phyloP scores from a whole-genome alignment of 176 grass and related monocot genomes.

The Aegilops tauschii region DNA sequence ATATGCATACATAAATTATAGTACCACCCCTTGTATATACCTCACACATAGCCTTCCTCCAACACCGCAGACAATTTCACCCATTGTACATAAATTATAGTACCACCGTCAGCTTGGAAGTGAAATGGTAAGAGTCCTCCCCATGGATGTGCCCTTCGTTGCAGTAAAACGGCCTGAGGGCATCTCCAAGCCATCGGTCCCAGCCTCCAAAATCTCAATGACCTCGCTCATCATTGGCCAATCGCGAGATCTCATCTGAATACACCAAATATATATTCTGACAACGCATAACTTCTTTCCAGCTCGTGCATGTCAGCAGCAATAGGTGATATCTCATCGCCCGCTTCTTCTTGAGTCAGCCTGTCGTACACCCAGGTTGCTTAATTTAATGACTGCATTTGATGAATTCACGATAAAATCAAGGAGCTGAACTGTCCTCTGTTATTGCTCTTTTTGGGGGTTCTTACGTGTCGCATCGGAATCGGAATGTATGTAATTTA shows the following conservation, averaged over 20 bases:
- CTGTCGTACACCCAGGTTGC: not conserved
- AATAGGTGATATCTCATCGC: not conserved
- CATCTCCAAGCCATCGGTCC: not conserved
- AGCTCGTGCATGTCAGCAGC: not conserved
- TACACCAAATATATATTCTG: not conserved
- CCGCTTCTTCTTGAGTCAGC: not conserved
- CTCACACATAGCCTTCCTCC: not conserved
- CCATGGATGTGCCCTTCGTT: not conserved
- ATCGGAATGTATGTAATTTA: too few species aligned
- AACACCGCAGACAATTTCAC: not conserved
- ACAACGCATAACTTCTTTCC: not conserved
- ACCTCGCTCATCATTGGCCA: not conserved
- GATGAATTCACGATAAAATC: too few species aligned
- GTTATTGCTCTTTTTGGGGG: too few species aligned
- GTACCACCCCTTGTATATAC: not conserved
- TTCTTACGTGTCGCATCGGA: too few species aligned
- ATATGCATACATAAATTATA: not conserved
- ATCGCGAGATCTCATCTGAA: not conserved
- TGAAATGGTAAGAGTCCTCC: not conserved
- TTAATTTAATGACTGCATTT: too few species aligned
- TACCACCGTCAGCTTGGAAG: not conserved
- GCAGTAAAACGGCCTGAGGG: not conserved
- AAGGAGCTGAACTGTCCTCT: too few species aligned
- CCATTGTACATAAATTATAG: not conserved
- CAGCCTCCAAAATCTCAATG: not conserved